Evolutionary conservation across 2,329 filamentous ascomycete genomes (phyloP).

Genomic region (Aspergillus tubingensis): DNA sequence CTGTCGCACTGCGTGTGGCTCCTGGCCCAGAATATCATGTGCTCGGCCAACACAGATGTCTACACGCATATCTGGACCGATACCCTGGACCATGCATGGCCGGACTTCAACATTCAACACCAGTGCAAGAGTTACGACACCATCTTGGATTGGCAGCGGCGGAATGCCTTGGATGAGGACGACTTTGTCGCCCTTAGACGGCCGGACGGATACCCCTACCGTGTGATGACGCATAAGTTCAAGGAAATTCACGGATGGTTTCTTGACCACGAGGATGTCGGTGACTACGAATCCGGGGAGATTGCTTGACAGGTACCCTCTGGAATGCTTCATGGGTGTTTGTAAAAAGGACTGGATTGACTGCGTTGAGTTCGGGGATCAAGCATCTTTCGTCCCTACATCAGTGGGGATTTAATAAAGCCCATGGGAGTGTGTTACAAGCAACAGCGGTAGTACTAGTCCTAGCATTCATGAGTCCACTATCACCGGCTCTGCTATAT

Average conservation of each 20-base stretch:
- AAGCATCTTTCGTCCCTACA: no score
- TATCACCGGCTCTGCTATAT: no score
- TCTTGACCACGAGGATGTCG: neutral
- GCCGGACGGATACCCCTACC: neutral
- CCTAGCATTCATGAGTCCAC: no score
- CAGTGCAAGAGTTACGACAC: neutral
- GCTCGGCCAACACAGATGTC: neutral
- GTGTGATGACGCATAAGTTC: neutral
- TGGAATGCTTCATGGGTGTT: no score
- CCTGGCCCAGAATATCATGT: conserved; percentile 4
- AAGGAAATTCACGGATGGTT: neutral
- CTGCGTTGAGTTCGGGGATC: no score
- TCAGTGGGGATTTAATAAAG: no score
- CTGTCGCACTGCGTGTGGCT: conserved; percentile 1
- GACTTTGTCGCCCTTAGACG: neutral
- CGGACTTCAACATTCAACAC: conserved; percentile 4
- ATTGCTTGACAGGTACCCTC: neutral
- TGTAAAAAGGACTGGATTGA: no score
- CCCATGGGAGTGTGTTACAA: no score
- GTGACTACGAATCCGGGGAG: neutral
- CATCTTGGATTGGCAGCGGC: conserved; percentile 3
- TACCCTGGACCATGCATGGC: neutral
- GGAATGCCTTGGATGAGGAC: neutral
- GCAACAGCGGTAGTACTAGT: no score
- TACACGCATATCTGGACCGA: neutral